Percentiles rank a stretch among this genome's conserved stretches.
These are phyloP conservation scores for Ophiostoma sp. DNA, from an alignment of 2,329 filamentous ascomycete genomes.

Conservation along the genomic window DNA sequence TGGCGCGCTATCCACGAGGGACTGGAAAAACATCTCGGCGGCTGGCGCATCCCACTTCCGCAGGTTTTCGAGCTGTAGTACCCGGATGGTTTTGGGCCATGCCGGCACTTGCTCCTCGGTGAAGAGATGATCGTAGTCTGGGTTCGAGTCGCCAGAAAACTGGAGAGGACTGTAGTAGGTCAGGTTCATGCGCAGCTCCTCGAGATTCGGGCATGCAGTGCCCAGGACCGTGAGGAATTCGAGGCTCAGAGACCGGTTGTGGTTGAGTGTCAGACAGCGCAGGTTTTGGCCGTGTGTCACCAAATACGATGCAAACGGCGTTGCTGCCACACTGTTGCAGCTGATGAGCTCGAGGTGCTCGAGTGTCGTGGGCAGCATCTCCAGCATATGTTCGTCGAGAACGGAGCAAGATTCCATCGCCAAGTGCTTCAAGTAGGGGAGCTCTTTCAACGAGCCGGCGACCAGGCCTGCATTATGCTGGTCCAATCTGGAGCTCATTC, in stretches of 20 bases:
- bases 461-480: constrained; percentile 31
- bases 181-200: constrained; percentile 69
- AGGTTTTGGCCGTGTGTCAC: constrained; percentile 61
- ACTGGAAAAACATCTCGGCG: constrained; percentile 72
- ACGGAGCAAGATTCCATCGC: constrained; percentile 70
- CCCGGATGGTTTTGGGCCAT: constrained; percentile 69
- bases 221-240: constrained; percentile 65
- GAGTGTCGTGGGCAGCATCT: constrained; percentile 60
- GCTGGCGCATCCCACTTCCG: constrained; percentile 65
- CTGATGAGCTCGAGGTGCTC: constrained; percentile 68
- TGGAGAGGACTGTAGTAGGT: constrained; percentile 68
- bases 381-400: constrained; percentile 63
- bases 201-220: constrained; percentile 62
- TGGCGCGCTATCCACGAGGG: constrained; percentile 65
- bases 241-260: constrained; percentile 74
- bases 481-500: neutral
- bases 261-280: constrained; percentile 61
- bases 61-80: constrained; percentile 70
- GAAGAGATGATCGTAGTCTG: constrained; percentile 67
- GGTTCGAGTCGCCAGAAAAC: constrained; percentile 65
- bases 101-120: constrained; percentile 58
- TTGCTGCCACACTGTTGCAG: constrained; percentile 67
- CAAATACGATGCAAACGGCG: constrained; percentile 61
- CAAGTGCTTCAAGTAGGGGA: constrained; percentile 62
- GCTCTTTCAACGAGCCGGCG: constrained; percentile 43